These are phyloP conservation scores for Breviolum minutum DNA, from an alignment of 73 alveolate species.

Conservation along the genomic window DNA sequence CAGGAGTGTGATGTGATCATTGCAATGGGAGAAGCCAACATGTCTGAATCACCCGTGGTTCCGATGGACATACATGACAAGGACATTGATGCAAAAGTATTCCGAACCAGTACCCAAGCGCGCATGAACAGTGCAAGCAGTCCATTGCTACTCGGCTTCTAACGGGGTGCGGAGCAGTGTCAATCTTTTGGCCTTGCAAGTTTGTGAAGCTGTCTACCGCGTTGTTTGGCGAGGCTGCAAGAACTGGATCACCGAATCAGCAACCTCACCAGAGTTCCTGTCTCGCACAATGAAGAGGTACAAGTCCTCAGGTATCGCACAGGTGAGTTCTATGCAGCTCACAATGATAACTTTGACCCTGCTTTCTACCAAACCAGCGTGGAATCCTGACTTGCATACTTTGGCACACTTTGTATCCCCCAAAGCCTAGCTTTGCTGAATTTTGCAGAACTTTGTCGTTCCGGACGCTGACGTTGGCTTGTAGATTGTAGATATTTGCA, in stretches of 20 bases:
- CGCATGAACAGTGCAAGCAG: constrained; percentile 34
- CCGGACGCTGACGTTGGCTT: too few relatives aligned
- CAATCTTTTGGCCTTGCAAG: not conserved
- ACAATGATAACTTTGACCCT: constrained; percentile 85
- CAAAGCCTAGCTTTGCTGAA: too few relatives aligned
- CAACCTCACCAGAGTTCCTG: constrained; percentile 89
- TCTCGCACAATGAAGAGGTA: constrained; percentile 83
- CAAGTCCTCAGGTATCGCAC: constrained; percentile 88
- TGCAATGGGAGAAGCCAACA: constrained; percentile 81
- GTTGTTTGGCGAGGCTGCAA: constrained; percentile 6
- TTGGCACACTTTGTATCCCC: too few relatives aligned
- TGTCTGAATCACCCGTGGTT: constrained; percentile 79
- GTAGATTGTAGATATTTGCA: not conserved
- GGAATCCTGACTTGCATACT: not conserved
- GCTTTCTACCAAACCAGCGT: constrained; percentile 48
- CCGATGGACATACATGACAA: constrained; percentile 75
- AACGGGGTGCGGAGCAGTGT: not conserved
- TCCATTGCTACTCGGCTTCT: constrained; percentile 8
- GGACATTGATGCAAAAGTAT: constrained; percentile 17
- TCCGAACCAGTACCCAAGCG: constrained; percentile 90
- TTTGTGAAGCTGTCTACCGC: not conserved
- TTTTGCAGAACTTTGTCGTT: too few relatives aligned
- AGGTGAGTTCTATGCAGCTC: constrained; percentile 93
- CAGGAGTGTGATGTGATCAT: constrained; percentile 86
- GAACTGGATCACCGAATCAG: constrained; percentile 78